phyloP scores from a whole-genome alignment of 208 protist genomes.

The Tritrichomonas foetus region DNA sequence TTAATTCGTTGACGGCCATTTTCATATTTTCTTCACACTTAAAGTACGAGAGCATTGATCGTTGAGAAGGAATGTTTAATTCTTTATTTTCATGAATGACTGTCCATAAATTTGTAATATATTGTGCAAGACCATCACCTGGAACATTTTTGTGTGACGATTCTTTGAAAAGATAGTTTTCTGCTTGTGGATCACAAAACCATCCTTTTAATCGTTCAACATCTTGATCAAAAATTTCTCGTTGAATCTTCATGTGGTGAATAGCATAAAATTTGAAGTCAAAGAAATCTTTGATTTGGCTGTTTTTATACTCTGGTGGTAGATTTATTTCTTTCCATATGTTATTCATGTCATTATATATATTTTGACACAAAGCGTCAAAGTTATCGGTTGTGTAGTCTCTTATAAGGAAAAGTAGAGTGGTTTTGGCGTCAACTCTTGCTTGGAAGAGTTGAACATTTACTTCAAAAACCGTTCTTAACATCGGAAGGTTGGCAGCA shows the following conservation, averaged over 20 bases:
- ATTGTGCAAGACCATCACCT: constrained; percentile 32
- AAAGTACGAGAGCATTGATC: constrained; percentile 39
- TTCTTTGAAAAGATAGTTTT: constrained; percentile 34
- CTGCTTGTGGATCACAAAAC: neutral
- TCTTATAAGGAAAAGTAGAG: constrained; percentile 47
- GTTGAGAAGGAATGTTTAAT: constrained; percentile 47
- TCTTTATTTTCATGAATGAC: constrained; percentile 45
- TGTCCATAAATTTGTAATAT: constrained; percentile 43
- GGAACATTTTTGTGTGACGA: constrained; percentile 40
- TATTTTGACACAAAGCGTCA: neutral
- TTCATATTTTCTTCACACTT: constrained; percentile 44
- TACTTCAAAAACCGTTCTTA: constrained; percentile 46
- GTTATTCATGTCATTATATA: constrained; percentile 22
- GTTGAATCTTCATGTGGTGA: constrained; percentile 43
- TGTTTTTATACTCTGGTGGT: neutral
- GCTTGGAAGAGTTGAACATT: constrained; percentile 43
- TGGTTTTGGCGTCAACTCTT: neutral
- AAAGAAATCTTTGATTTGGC: constrained; percentile 40
- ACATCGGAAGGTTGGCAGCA: constrained; percentile 36
- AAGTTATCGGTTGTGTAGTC: constrained; percentile 33
- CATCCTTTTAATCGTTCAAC: neutral
- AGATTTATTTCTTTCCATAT: constrained; percentile 46
- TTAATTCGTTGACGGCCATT: neutral
- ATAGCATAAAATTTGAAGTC: constrained; percentile 41
- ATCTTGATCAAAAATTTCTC: neutral